Conservation (phyloP, 345 rosid genomes). For the Nasturtium officinale region DNA sequence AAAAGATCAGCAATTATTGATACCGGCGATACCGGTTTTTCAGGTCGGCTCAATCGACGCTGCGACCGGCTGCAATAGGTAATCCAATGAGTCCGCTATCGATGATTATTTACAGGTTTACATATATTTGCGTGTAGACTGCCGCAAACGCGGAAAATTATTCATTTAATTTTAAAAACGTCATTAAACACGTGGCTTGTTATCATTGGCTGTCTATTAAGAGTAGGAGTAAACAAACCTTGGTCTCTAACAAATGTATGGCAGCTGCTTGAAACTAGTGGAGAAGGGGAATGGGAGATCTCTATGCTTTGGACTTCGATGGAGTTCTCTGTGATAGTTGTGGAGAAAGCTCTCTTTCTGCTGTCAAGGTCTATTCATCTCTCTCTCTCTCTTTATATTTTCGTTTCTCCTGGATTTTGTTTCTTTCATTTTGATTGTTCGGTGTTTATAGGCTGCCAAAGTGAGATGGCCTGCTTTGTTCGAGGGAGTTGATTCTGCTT, state of each 20-base stretch:
- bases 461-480: conserved; percentile 81
- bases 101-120: conserved; percentile 17
- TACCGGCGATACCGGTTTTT: conserved; percentile 49
- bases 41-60: conserved; percentile 16
- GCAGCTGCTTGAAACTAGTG: conserved; percentile 26
- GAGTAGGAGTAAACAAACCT: neutral
- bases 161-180: neutral
- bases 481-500: conserved; percentile 57
- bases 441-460: conserved; percentile 66
- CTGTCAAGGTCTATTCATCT: conserved; percentile 64
- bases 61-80: conserved; percentile 55
- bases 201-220: neutral
- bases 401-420: neutral
- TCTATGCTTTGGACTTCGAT: conserved; percentile 94
- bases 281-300: conserved; percentile 56
- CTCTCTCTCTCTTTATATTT: conserved; percentile 7
- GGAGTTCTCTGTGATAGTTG: conserved; percentile 95
- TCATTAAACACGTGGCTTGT: neutral
- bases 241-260: conserved; percentile 33
- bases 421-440: neutral
- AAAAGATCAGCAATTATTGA: conserved; percentile 31
- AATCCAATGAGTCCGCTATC: conserved; percentile 6
- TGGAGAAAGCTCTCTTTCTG: conserved; percentile 94
- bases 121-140: neutral
- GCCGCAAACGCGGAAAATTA: conserved; percentile 21